A percentile compares a stretch with the other conserved stretches of the same genome.
These are phyloP conservation scores for Botrytis hyacinthi DNA, from an alignment of 2,329 filamentous ascomycete species.

Conservation along the genomic window DNA sequence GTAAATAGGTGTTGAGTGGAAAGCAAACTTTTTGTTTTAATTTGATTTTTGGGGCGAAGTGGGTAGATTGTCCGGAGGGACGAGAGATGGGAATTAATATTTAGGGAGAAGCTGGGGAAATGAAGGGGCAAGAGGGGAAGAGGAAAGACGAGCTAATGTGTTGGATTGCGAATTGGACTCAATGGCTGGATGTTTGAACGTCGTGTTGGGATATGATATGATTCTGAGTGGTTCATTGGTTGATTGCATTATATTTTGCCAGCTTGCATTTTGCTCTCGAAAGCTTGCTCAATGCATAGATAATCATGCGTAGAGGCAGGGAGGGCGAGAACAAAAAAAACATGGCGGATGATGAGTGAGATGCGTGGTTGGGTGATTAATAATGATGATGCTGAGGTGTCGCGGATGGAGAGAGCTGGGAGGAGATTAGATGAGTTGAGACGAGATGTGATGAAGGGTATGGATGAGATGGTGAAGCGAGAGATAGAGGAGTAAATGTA, in stretches of 20 bases:
- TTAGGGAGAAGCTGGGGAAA: not conserved
- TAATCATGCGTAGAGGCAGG: not conserved
- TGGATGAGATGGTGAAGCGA: not conserved
- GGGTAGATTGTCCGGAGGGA: not conserved
- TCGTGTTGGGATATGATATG: slow-evolving; percentile 3
- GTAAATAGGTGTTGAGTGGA: slow-evolving; percentile 5
- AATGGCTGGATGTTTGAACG: not conserved
- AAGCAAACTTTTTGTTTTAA: not conserved
- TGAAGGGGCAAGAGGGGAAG: not conserved
- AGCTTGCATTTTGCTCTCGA: not conserved
- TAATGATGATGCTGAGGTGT: not conserved
- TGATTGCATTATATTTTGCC: slow-evolving; percentile 12
- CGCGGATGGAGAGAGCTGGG: not conserved
- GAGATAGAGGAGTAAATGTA: not conserved
- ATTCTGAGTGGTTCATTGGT: not conserved
- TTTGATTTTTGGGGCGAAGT: not conserved
- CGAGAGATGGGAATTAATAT: not conserved
- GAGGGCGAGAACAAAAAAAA: not conserved
- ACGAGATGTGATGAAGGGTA: not conserved
- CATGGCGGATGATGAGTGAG: not conserved
- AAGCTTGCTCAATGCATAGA: not conserved
- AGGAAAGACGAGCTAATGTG: not conserved
- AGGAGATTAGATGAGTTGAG: not conserved
- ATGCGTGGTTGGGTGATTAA: not conserved
- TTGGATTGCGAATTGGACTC: slow-evolving; percentile 17